phyloP scores from a whole-genome alignment of 2,329 filamentous ascomycete species.

The Zymoseptoria crescenta region DNA sequence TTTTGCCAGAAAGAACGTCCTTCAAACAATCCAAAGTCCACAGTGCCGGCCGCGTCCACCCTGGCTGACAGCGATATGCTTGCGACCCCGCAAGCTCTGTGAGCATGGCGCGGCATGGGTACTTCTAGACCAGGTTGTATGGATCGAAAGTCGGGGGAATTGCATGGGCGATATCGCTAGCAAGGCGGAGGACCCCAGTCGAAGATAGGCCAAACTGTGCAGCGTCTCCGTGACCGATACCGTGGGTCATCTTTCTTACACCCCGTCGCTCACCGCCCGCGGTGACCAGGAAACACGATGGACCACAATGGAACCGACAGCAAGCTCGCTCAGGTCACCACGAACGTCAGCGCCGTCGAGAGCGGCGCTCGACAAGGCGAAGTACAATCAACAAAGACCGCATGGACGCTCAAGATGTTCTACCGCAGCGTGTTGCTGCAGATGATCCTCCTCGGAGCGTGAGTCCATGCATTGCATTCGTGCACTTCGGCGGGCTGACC shows the following conservation, averaged over 20 bases:
- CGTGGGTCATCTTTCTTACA: not conserved
- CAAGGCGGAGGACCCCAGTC: not conserved
- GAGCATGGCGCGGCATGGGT: not conserved
- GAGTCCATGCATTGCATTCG: conserved; percentile 1
- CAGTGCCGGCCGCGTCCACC: not conserved
- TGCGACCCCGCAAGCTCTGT: not conserved
- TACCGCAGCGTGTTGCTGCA: conserved; percentile 19
- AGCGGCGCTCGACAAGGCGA: not conserved
- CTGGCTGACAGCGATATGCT: not conserved
- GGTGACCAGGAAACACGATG: not conserved
- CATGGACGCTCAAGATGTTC: conserved; percentile 8
- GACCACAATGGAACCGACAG: not conserved
- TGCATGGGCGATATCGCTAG: not conserved
- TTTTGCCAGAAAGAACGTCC: not conserved
- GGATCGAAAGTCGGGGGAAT: not conserved
- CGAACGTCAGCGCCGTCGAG: not conserved
- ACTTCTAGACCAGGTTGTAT: no score
- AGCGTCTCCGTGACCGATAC: not conserved
- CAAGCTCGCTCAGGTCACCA: not conserved
- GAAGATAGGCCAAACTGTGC: not conserved
- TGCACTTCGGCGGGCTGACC: not conserved
- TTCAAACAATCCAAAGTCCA: not conserved
- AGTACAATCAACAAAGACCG: not conserved
- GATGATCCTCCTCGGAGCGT: conserved; percentile 21
- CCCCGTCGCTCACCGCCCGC: not conserved